Evolutionary conservation across 176 grass and related monocot species (phyloP), one percentile per base, ranked within the genome.

Genomic region (Panicum miliaceum): DNA sequence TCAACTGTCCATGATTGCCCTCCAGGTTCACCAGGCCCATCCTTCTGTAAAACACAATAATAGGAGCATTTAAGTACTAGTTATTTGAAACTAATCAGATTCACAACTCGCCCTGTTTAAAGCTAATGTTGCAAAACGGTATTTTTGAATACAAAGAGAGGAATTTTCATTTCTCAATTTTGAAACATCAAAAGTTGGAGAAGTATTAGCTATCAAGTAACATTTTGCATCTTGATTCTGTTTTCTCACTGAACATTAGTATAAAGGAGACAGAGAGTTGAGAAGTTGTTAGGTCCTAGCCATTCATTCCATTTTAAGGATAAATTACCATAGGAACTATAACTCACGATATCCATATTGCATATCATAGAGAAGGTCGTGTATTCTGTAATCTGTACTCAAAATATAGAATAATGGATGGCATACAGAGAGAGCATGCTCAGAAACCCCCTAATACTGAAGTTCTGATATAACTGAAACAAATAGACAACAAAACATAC

Each of bases 1-100:
- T 94, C 87, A 71, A 62, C 88, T 38, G 93, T 98, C 96, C 96
- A 98, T 64, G 96, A 98, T 54, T 98, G 96, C 11, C 96, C 96
- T 77, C 96, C 96, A 56, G 96, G 88, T 83, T 92, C 96, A 88
- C 96, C 96, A 87, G 96, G 96, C 34, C 93, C 96, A 73, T 94
- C 93, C 80, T 96, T 99, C 96, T 99, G 80, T 81, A 83, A 46
- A 81, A 20, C 37, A 35, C n/a, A 81, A 60, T 74, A 58, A 83
- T 2, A 73, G 4, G 51, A 70, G 29, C 22, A 75, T 43, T 15
- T 40, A 26, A 58, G 11, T 29, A 68, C 41, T 12, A 1, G 7
- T 62, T 26, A 83, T 20, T 57, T 60, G 29, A 76, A 76, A 75
- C 32, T 59, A 87, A 82, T 68, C 20, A 51, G 6, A 68, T 50